Percentiles rank a stretch among this genome's conserved stretches.
Conservation (phyloP, 1,284 basidiomycete species). For the Apiotrichum veenhuisii region DNA sequence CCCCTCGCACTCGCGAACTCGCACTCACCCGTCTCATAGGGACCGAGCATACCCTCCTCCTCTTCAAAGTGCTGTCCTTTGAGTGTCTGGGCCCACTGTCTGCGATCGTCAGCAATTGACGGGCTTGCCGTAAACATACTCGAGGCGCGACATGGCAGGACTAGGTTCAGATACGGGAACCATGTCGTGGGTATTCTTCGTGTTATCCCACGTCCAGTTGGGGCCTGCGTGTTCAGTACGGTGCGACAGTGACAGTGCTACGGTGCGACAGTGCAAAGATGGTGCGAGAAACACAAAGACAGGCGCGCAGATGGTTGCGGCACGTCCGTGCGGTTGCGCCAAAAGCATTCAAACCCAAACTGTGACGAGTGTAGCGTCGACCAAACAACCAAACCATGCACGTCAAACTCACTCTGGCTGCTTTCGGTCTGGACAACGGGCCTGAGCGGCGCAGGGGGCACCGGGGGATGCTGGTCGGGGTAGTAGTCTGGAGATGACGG, state of each 20-base stretch:
- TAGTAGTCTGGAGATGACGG: neutral
- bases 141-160: neutral
- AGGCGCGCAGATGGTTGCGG: no score
- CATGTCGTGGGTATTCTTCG: neutral
- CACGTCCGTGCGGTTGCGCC: no score
- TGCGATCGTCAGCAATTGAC: neutral
- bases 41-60: slow-evolving; percentile 42
- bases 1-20: no score
- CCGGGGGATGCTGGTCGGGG: neutral
- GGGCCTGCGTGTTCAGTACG: neutral
- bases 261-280: neutral
- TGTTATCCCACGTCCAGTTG: neutral
- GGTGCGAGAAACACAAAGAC: no score
- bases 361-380: no score
- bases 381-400: no score
- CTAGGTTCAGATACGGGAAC: neutral
- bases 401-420: neutral
- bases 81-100: slow-evolving; percentile 2
- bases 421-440: neutral
- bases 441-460: neutral
- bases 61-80: slow-evolving; percentile 7
- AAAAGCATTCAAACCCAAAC: no score
- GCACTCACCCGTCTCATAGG: slow-evolving; percentile 38
- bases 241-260: neutral
- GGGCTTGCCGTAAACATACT: neutral